Conservation (phyloP, 345 rosid genomes). For the Syzygium aromaticum region DNA sequence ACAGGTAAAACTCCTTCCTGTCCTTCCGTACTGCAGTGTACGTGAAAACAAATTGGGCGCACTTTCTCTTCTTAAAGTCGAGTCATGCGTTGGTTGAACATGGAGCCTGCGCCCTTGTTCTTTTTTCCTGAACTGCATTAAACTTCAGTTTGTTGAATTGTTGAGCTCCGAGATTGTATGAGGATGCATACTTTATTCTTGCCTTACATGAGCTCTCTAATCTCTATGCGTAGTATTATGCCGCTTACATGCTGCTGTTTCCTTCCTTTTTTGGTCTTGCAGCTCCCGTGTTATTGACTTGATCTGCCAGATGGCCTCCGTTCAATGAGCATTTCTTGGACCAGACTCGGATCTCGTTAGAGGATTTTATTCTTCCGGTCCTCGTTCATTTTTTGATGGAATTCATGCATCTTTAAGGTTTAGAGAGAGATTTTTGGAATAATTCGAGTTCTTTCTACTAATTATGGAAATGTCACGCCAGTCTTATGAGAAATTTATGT, state of each 20-base stretch:
- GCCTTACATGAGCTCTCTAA: not conserved
- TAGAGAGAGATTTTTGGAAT: not conserved
- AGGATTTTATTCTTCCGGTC: not conserved
- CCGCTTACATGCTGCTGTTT: not conserved
- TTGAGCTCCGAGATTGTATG: not conserved
- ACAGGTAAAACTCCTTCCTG: conserved; percentile 21
- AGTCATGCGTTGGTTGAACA: not conserved
- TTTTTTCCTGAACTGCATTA: too few relatives aligned
- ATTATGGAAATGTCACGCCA: not conserved
- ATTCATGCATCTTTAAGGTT: not conserved
- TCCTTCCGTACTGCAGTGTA: not conserved
- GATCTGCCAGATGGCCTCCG: not conserved
- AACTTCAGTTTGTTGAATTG: not conserved
- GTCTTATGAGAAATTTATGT: not conserved
- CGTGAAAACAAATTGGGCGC: not conserved
- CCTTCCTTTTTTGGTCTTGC: not conserved
- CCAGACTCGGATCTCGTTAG: not conserved
- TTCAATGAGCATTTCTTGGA: not conserved
- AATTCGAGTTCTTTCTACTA: not conserved
- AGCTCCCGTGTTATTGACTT: not conserved
- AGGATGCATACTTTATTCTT: rapidly evolving
- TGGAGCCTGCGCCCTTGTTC: too few relatives aligned
- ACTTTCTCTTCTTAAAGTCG: not conserved
- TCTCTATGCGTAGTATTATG: not conserved
- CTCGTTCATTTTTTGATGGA: not conserved